Base-by-base conservation (phyloP, 2,329 filamentous ascomycete species). In the Orbilia ellipsospora region DNA sequence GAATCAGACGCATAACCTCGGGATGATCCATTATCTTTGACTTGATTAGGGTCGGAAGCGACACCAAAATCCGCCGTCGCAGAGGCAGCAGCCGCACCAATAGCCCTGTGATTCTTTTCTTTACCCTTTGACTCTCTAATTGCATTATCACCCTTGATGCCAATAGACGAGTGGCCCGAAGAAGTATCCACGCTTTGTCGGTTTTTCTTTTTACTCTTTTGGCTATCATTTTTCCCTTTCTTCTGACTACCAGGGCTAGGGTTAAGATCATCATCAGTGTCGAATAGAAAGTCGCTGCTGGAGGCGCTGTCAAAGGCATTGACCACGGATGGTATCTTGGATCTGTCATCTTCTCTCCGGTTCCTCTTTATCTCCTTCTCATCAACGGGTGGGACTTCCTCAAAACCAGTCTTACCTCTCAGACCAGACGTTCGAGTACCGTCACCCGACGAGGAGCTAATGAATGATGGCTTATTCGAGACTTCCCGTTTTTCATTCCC, bases 261-360 rank as follows among this genome's bases (percentile, higher is more conserved):
- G 5, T 16, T 52, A 23, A 12, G 12, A 18, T 52, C 48, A 52
- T 2, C 2, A 18, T 52, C 48, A 52, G 6, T 16, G 18, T 23
- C 48, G 48, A 52, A 52, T 52, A 52, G n/a, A 52, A 52, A 23
- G 18, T 52, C 48, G 12, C 48, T 52, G 48, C 18, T 52, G 12
- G 48, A 52, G 48, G 48, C 48, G n/a, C 48, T 52, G 48, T 52
- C 48, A 12, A 52, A 18, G 4, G 48, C 48, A 18, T 52, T 18
- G 15, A 18, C 20, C 5, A 18, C 48, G n/a, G 48, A 52, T 52
- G 18, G 48, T 18, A 52, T 12, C 18, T 52, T 23, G n/a, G n/a
- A n/a, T n/a, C n/a, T n/a, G n/a, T n/a, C n/a, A n/a, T n/a, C n/a
- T n/a, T n/a, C n/a, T n/a, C n/a, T n/a, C n/a, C n/a, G n/a, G n/a